Percentiles rank a stretch among this genome's conserved stretches.
Conservation (phyloP, 495 filamentous ascomycete genomes). For the Copromyces sp. region DNA sequence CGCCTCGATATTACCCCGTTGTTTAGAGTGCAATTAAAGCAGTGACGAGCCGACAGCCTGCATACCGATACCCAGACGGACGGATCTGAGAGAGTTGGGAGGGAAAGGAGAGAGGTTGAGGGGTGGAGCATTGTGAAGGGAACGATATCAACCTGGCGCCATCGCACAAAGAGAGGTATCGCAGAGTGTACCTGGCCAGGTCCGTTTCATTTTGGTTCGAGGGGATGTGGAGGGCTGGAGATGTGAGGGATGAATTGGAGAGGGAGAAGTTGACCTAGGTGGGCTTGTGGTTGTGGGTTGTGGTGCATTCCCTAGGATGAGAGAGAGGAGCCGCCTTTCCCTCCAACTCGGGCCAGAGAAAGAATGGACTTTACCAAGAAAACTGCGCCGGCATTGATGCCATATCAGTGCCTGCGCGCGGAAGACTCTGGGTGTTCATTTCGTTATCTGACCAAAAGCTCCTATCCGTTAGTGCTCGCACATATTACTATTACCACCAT, state of each 20-base stretch:
- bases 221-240: background rate
- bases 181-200: background rate
- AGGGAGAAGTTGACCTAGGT: background rate
- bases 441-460: background rate
- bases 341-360: background rate
- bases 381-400: background rate
- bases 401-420: background rate
- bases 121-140: slow-evolving; percentile 8
- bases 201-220: slow-evolving; percentile 5
- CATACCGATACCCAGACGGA: background rate
- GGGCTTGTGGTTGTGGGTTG: background rate
- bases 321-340: background rate
- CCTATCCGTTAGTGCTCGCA: background rate
- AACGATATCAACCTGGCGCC: background rate
- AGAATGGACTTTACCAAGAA: background rate
- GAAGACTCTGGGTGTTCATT: background rate
- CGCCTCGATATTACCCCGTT: background rate
- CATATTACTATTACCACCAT: background rate
- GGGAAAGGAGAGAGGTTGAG: slow-evolving; percentile 8
- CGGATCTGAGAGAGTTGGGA: slow-evolving; percentile 5
- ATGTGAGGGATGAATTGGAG: background rate
- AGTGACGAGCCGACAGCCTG: slow-evolving; percentile 1
- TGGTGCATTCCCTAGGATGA: background rate
- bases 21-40: slow-evolving; percentile 35
- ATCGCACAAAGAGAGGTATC: background rate